Evolutionary conservation across 441 rosid species (phyloP), one percentile per base, ranked within the genome.

Genomic region (Arabidopsis lyrata): DNA sequence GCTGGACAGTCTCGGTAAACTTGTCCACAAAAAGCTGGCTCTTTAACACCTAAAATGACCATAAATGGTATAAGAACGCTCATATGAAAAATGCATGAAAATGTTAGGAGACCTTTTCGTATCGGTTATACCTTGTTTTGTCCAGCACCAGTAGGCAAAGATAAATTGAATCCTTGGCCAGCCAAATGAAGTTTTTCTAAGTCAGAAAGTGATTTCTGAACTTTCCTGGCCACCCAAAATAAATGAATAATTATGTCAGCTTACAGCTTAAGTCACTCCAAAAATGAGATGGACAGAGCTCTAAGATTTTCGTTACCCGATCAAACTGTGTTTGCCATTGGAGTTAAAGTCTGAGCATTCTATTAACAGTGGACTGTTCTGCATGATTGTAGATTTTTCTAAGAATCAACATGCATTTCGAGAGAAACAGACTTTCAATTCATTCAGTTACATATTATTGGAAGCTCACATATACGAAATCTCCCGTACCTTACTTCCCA

Each of bases 261-360:
- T 57, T 67, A 38, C 42, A 32, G 65, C 11, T 64, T 5, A 87
- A 68, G 5, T n/a, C 55, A 60, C 6, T 57, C 24, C 24, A 63
- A 70, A 58, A 66, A 47, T 48, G 65, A 24, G 24, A 72, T 63
- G 34, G 72, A 41, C 89, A 59, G 61, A 75, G 65, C 41, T 56
- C 29, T 64, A 72, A 41, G 74, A 71, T 63, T 52, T 49, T 67
- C 70, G 74, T 80, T 90, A 90, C 99, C 99, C 97, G 66, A 94
- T 84, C 55, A 88, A 79, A 79, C 87, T 95, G 66, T 94, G 99
- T 79, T 85, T 90, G 81, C 97, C 97, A 81, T 77, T 92, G 83
- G 83, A 82, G 77, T 90, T 92, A 78, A 85, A 92, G 88, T 90
- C 86, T 78, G 85, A 92, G 87, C 97, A 94, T 68, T 94, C 94